These are phyloP conservation scores for Lentinula detonsa DNA, from an alignment of 768 basidiomycete species.

Conservation along the genomic window DNA sequence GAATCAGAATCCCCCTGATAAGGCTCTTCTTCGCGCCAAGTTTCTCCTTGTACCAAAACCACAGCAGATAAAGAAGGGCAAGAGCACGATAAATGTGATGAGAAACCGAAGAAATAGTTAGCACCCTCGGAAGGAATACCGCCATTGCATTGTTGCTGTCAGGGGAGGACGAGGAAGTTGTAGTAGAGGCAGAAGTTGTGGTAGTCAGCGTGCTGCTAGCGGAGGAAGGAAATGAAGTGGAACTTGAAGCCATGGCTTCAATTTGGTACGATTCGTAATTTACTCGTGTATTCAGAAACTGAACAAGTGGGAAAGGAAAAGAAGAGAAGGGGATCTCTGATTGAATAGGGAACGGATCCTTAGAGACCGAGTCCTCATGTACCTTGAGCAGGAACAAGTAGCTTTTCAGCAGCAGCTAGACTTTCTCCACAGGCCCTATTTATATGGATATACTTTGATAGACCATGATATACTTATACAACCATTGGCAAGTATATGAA, in stretches of 20 bases:
- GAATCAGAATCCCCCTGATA: neutral
- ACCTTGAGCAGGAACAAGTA: too few species aligned
- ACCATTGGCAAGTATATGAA: too few species aligned
- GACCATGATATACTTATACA: too few species aligned
- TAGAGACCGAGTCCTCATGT: neutral
- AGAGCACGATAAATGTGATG: constrained; percentile 39
- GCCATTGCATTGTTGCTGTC: too few species aligned
- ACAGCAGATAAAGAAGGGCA: constrained; percentile 47
- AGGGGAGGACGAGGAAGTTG: neutral
- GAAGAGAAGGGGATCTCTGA: neutral
- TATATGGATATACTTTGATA: too few species aligned
- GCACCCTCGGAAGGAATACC: constrained; percentile 23
- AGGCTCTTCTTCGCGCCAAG: constrained; percentile 18
- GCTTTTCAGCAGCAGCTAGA: too few species aligned
- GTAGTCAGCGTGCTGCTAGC: neutral
- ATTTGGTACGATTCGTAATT: neutral
- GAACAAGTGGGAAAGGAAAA: neutral
- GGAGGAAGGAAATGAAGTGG: neutral
- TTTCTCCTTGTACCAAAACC: constrained; percentile 43
- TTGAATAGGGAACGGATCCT: neutral
- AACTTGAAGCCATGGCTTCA: neutral
- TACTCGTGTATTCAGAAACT: neutral
- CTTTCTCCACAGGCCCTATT: too few species aligned
- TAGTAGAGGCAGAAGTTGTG: neutral
- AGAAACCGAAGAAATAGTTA: constrained; percentile 47